Conservation (phyloP, 768 basidiomycete genomes). For the Coprinopsis sp. region DNA sequence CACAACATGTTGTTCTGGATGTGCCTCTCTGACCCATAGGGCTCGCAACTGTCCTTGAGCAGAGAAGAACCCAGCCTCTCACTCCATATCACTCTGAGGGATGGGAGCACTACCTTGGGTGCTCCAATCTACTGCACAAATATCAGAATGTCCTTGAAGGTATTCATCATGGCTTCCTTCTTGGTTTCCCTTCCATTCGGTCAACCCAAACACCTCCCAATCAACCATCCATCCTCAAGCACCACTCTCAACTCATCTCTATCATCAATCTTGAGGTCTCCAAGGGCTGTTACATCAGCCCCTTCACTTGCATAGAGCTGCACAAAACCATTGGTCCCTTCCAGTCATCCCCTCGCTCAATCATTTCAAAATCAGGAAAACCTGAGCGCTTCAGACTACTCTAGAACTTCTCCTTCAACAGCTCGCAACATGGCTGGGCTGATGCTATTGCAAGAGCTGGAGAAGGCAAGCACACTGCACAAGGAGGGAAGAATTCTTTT, state of each 20-base stretch:
- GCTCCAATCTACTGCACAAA: slow-evolving; percentile 10
- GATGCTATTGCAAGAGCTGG: too few species aligned
- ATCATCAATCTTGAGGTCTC: slow-evolving; percentile 18
- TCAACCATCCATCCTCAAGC: slow-evolving; percentile 12
- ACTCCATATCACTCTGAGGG: slow-evolving; percentile 22
- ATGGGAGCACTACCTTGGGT: slow-evolving; percentile 20
- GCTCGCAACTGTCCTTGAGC: slow-evolving; percentile 31
- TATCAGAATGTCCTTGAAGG: slow-evolving; percentile 20
- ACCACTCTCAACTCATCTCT: slow-evolving; percentile 8
- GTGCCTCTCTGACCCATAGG: slow-evolving; percentile 26
- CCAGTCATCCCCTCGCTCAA: slow-evolving; percentile 30
- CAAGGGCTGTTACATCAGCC: slow-evolving; percentile 24
- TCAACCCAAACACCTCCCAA: slow-evolving; percentile 26
- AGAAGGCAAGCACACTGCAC: too few species aligned
- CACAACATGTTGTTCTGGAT: slow-evolving; percentile 35
- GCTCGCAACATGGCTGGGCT: too few species aligned
- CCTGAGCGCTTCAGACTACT: slow-evolving; percentile 25
- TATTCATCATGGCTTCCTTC: slow-evolving; percentile 23
- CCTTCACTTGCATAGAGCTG: slow-evolving; percentile 15
- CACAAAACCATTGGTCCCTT: slow-evolving; percentile 29
- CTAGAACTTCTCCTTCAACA: slow-evolving; percentile 34
- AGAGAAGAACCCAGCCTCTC: slow-evolving; percentile 18
- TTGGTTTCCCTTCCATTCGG: slow-evolving; percentile 23
- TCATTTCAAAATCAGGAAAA: slow-evolving; percentile 32
- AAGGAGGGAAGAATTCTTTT: too few species aligned